Percentiles rank a stretch among this genome's conserved stretches.
Evolutionary conservation across 2,329 filamentous ascomycete genomes (phyloP).

Genomic region (Nemania serpens): DNA sequence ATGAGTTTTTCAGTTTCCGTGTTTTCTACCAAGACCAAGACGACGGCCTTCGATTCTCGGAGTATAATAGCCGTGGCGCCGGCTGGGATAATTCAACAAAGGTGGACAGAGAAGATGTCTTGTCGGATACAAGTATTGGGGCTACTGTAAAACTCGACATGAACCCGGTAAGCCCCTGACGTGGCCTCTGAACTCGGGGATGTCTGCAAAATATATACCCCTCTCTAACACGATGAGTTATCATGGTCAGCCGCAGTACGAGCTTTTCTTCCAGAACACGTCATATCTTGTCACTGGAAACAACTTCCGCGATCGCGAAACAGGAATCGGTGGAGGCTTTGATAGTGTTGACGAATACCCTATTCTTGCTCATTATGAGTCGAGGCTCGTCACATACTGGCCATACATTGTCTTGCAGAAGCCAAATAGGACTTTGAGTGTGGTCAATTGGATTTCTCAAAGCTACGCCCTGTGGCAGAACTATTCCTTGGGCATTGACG

Average conservation of each 20-base stretch:
- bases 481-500: not conserved
- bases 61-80: not conserved
- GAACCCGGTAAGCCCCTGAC: not conserved
- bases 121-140: not conserved
- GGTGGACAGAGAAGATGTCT: not conserved
- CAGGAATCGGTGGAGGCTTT: not conserved
- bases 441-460: not conserved
- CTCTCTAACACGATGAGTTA: not conserved
- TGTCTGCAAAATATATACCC: not conserved
- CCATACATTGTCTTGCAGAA: not conserved
- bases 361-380: not conserved
- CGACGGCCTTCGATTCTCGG: not conserved
- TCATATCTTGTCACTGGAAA: not conserved
- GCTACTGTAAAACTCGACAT: not conserved
- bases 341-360: not conserved
- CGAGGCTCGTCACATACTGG: not conserved
- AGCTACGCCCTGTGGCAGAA: not conserved
- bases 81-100: not conserved
- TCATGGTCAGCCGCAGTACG: not conserved
- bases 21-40: conserved; percentile 11
- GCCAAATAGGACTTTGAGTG: not conserved
- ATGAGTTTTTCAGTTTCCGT: not conserved
- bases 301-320: not conserved
- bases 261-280: conserved; percentile 1
- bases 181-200: not conserved